Percentiles rank a stretch among this genome's conserved stretches.
Evolutionary conservation across 2,329 filamentous ascomycete species (phyloP).

Genomic region (Pseudogymnoascus sp.): DNA sequence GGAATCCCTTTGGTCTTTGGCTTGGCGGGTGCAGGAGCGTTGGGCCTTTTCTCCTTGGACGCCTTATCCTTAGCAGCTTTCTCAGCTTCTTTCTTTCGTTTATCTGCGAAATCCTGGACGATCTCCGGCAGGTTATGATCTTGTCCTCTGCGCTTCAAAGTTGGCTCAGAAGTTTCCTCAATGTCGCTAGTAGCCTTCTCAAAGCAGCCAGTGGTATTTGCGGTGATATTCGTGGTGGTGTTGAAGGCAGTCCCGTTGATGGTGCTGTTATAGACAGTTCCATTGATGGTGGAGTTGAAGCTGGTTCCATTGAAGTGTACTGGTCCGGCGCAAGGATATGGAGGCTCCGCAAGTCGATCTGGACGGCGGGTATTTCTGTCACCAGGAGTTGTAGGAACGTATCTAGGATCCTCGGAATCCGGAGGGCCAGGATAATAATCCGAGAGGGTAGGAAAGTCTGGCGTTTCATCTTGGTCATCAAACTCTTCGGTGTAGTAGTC

Average conservation of each 20-base stretch:
- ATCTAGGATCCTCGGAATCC: not conserved
- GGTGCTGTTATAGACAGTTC: not conserved
- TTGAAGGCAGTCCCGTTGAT: not conserved
- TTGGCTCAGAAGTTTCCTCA: not conserved
- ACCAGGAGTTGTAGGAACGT: not conserved
- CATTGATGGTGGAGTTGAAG: not conserved
- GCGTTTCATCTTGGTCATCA: not conserved
- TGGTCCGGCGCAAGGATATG: not conserved
- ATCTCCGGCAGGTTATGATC: not conserved
- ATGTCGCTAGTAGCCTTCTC: not conserved
- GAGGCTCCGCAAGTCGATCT: not conserved
- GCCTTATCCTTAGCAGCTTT: not conserved
- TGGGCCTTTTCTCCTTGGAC: not conserved
- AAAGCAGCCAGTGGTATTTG: not conserved
- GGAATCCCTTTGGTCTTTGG: not conserved
- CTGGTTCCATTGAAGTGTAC: not conserved
- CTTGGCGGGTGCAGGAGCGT: not conserved
- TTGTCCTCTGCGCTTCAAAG: not conserved
- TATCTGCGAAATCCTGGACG: not conserved
- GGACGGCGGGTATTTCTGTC: not conserved
- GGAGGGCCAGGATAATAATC: not conserved
- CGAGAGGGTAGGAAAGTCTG: not conserved
- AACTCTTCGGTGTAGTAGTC: not conserved
- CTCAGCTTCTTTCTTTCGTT: not conserved
- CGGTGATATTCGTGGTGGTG: not conserved